Conservation (phyloP, 169 alveolate species). For the Amoebophrya sp. region DNA sequence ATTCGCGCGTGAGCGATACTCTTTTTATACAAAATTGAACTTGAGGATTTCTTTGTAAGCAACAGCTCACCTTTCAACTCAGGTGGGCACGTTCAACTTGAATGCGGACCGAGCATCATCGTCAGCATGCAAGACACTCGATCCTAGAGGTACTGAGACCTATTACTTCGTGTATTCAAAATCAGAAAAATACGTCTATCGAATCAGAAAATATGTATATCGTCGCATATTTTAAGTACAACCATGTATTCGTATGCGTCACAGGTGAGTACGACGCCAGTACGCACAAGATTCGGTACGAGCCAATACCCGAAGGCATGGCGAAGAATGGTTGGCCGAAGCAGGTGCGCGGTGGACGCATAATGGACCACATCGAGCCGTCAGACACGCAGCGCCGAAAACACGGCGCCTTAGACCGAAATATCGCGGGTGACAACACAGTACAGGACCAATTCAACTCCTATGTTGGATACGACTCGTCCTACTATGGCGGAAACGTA, state of each 20-base stretch:
- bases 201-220: not conserved
- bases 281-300: not conserved
- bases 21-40: not conserved
- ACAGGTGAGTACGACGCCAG: not conserved
- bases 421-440: not conserved
- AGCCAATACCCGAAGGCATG: not conserved
- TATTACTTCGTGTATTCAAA: not conserved
- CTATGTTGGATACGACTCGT: not conserved
- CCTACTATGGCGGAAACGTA: not conserved
- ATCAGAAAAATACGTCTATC: too few relatives aligned
- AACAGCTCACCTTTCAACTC: not conserved
- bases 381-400: not conserved
- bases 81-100: not conserved
- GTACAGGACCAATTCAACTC: not conserved
- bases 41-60: not conserved
- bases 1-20: too few relatives aligned
- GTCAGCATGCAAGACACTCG: not conserved
- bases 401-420: not conserved
- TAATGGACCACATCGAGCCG: not conserved
- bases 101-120: not conserved
- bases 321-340: not conserved
- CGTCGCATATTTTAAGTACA: not conserved
- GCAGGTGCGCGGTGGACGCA: conserved; percentile 11
- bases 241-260: too few relatives aligned
- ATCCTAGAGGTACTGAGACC: not conserved